These are phyloP conservation scores for Chamaecyparis obtusa DNA, from an alignment of 75 land plant species.

Conservation along the genomic window DNA sequence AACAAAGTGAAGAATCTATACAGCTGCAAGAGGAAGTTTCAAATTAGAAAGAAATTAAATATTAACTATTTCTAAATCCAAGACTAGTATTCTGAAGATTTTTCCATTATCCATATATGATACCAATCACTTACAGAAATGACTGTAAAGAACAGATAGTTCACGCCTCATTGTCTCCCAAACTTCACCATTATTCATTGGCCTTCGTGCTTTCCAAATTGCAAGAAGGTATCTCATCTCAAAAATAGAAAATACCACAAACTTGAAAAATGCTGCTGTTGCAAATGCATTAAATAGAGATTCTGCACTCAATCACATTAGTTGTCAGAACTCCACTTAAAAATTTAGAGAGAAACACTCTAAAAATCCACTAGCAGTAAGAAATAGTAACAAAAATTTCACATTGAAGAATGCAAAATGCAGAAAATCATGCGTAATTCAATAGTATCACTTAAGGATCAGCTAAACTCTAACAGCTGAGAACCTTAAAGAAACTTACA, in stretches of 20 bases:
- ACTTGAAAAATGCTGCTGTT: conserved; percentile 99
- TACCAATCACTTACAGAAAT: conserved; percentile 78
- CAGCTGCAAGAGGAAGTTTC: neutral
- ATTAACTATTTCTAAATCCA: neutral
- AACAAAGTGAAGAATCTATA: neutral
- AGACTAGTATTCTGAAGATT: neutral
- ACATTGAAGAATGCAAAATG: neutral
- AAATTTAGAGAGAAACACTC: neutral
- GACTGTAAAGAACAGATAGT: conserved; percentile 93
- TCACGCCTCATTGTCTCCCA: conserved; percentile 99
- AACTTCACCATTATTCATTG: conserved; percentile 76
- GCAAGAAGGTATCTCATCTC: conserved; percentile 98
- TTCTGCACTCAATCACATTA: conserved; percentile 50
- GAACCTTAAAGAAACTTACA: neutral
- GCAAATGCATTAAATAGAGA: conserved; percentile 99
- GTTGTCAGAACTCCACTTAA: neutral
- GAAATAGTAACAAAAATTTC: neutral
- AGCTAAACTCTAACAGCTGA: neutral
- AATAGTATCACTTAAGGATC: neutral
- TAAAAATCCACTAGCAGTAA: neutral
- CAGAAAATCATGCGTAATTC: neutral
- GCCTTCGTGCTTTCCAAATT: conserved; percentile 97
- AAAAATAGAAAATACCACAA: conserved; percentile 98
- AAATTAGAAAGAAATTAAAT: neutral
- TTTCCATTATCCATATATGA: neutral